These are phyloP conservation scores for Tricholoma hemisulphureum DNA, from an alignment of 768 basidiomycete genomes.

Conservation along the genomic window DNA sequence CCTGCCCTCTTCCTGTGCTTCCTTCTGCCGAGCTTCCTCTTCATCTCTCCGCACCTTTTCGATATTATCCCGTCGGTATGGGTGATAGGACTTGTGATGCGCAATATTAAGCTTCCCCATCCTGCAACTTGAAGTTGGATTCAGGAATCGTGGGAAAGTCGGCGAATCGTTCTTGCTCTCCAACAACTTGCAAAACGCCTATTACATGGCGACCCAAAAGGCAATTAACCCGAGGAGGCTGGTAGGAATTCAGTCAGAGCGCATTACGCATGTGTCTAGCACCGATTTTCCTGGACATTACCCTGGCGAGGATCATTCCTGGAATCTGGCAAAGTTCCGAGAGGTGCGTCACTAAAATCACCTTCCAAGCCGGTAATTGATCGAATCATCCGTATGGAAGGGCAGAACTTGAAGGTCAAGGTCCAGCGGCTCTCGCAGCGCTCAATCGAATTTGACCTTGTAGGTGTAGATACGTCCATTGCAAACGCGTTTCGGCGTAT, in stretches of 20 bases:
- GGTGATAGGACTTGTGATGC: slow-evolving; percentile 90
- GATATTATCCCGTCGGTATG: slow-evolving; percentile 82
- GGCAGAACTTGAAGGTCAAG: slow-evolving; percentile 69
- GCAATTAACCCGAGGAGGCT: slow-evolving; percentile 44
- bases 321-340: slow-evolving; percentile 75
- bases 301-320: slow-evolving; percentile 80
- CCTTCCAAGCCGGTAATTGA: not conserved
- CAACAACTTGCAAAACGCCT: not conserved
- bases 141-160: slow-evolving; percentile 7
- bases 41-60: slow-evolving; percentile 79
- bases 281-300: slow-evolving; percentile 91
- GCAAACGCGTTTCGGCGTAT: slow-evolving; percentile 94
- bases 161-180: not conserved
- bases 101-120: slow-evolving; percentile 91
- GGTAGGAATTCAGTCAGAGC: slow-evolving; percentile 68
- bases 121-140: slow-evolving; percentile 4
- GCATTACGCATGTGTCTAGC: slow-evolving; percentile 77
- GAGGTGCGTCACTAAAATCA: slow-evolving; percentile 50
- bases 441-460: slow-evolving; percentile 90
- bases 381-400: slow-evolving; percentile 23
- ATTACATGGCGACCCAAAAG: slow-evolving; percentile 11
- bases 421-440: slow-evolving; percentile 79
- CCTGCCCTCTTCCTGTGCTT: slow-evolving; percentile 67
- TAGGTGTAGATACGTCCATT: slow-evolving; percentile 94
- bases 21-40: slow-evolving; percentile 67